Evolutionary conservation across 2,329 filamentous ascomycete genomes (phyloP).

Genomic region (Penicillium sclerotiorum): DNA sequence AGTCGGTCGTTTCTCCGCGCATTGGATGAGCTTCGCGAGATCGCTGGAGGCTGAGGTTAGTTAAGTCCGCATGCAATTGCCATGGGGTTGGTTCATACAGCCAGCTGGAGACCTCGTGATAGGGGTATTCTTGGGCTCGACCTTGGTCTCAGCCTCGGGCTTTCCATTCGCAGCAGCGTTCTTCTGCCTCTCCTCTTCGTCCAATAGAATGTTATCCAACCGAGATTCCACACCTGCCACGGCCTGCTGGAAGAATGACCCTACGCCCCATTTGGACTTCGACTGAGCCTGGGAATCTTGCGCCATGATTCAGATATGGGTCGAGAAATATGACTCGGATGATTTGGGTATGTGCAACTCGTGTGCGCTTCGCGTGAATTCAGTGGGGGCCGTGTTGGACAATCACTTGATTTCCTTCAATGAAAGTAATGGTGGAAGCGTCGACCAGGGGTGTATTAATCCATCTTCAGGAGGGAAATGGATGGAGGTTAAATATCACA

Average conservation of each 20-base stretch:
- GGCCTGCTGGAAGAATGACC: constrained; percentile 77
- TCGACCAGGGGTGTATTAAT: background rate
- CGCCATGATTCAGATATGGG: constrained; percentile 30
- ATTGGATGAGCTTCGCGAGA: constrained; percentile 67
- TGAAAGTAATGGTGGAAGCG: background rate
- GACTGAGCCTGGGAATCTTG: constrained; percentile 42
- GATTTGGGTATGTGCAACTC: constrained; percentile 21
- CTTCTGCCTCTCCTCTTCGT: constrained; percentile 62
- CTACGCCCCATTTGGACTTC: constrained; percentile 69
- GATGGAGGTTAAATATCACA: constrained; percentile 9
- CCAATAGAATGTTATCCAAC: constrained; percentile 86
- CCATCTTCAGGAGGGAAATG: background rate
- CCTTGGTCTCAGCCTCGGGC: constrained; percentile 44
- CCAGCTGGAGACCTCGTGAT: constrained; percentile 24
- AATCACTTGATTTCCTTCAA: background rate
- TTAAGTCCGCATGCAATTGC: constrained; percentile 2
- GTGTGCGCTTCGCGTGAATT: constrained; percentile 25
- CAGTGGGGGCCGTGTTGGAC: constrained; percentile 21
- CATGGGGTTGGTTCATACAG: constrained; percentile 28
- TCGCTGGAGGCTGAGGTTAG: constrained; percentile 40
- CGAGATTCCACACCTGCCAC: constrained; percentile 92
- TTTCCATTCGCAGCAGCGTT: constrained; percentile 22
- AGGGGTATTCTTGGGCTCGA: constrained; percentile 30
- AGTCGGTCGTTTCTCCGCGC: constrained; percentile 76
- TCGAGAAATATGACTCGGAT: constrained; percentile 11